phyloP scores from a whole-genome alignment of 768 basidiomycete genomes.

The Strobilomyces confusus region DNA sequence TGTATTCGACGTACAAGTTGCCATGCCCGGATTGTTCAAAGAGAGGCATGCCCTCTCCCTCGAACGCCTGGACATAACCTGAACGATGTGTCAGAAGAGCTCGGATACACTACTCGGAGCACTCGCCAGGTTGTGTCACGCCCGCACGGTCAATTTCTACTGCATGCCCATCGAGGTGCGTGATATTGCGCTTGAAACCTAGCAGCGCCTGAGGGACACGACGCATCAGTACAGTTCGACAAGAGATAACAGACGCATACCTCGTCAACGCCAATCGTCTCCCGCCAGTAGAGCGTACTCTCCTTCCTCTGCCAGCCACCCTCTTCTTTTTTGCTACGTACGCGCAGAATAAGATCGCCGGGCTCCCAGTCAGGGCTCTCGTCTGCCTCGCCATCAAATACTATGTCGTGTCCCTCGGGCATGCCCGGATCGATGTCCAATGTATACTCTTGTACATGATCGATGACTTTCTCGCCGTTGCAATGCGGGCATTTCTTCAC shows the following conservation, averaged over 20 bases:
- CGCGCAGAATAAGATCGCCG: constrained; percentile 86
- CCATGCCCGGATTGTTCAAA: constrained; percentile 60
- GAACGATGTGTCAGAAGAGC: constrained; percentile 3
- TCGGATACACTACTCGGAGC: background rate
- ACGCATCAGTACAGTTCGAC: background rate
- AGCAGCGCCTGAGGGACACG: constrained; percentile 68
- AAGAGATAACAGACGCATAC: constrained; percentile 27
- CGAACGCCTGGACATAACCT: constrained; percentile 84
- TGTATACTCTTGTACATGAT: constrained; percentile 77
- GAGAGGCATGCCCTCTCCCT: constrained; percentile 87
- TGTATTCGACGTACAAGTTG: constrained; percentile 91
- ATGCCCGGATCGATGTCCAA: constrained; percentile 84
- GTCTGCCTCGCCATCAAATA: constrained; percentile 96
- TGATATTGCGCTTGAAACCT: constrained; percentile 90
- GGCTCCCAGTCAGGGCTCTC: constrained; percentile 95
- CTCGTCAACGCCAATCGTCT: constrained; percentile 89
- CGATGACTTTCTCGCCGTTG: constrained; percentile 72
- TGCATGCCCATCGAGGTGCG: constrained; percentile 84
- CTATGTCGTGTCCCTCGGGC: constrained; percentile 89
- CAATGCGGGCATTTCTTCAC: constrained; percentile 80
- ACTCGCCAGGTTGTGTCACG: constrained; percentile 87
- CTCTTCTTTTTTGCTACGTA: constrained; percentile 70
- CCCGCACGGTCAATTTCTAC: constrained; percentile 66
- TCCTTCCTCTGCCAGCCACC: constrained; percentile 91
- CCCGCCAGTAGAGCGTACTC: constrained; percentile 84